A percentile compares a stretch with the other conserved stretches of the same genome.
These are phyloP conservation scores for Tylopilus plumbeoviolaceoides DNA, from an alignment of 768 basidiomycete genomes.

Conservation along the genomic window DNA sequence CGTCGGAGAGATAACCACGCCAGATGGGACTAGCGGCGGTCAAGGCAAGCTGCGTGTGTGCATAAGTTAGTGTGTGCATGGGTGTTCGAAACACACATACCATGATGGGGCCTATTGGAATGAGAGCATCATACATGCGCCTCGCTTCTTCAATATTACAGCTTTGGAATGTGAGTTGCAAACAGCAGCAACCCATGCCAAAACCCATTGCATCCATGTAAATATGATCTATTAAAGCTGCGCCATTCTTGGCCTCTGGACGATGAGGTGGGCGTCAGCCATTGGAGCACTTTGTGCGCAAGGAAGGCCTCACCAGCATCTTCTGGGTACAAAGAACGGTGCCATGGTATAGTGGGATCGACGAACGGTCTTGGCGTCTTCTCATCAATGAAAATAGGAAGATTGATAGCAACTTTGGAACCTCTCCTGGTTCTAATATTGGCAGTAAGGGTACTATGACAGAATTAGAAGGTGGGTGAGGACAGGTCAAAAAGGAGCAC, in stretches of 20 bases:
- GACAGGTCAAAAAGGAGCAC: slow-evolving; percentile 33
- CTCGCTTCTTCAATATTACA: slow-evolving; percentile 91
- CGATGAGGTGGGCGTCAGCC: neutral
- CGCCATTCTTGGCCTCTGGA: slow-evolving; percentile 83
- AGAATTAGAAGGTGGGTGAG: slow-evolving; percentile 9
- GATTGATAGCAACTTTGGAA: slow-evolving; percentile 92
- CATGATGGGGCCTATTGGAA: slow-evolving; percentile 94
- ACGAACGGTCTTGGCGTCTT: slow-evolving; percentile 87
- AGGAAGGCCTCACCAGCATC: slow-evolving; percentile 59
- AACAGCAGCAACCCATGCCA: slow-evolving; percentile 98
- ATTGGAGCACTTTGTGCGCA: slow-evolving; percentile 3
- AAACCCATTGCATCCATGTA: slow-evolving; percentile 99
- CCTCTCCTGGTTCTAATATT: slow-evolving; percentile 90
- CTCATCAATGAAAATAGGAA: slow-evolving; percentile 87
- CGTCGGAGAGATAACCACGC: slow-evolving; percentile 92
- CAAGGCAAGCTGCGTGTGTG: slow-evolving; percentile 72
- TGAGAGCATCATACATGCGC: slow-evolving; percentile 92
- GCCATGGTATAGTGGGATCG: slow-evolving; percentile 89
- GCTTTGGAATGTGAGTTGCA: slow-evolving; percentile 97
- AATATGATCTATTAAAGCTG: slow-evolving; percentile 85
- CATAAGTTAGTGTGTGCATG: neutral
- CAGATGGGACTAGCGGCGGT: slow-evolving; percentile 94
- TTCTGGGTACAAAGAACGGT: slow-evolving; percentile 78
- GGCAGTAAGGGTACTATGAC: slow-evolving; percentile 85
- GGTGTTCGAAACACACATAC: slow-evolving; percentile 39